Evolutionary conservation across 2,329 filamentous ascomycete species (phyloP).

Genomic region (Microdochium paspali): DNA sequence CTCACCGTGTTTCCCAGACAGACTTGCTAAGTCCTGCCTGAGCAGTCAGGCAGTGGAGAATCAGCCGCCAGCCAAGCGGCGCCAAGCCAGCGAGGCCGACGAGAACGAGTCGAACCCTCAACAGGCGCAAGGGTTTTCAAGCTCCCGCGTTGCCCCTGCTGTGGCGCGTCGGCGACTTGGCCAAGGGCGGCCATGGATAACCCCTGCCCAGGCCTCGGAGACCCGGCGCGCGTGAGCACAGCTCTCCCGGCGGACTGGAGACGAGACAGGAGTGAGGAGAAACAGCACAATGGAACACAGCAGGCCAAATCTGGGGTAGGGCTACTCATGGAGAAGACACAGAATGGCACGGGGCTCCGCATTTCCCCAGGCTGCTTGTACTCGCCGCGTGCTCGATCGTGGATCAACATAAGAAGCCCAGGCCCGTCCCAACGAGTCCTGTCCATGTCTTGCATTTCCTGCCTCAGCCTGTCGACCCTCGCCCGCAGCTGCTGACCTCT

Average conservation of each 20-base stretch:
- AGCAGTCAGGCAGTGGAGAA: no score
- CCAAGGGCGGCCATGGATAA: background rate
- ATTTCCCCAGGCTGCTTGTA: background rate
- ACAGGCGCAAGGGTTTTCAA: background rate
- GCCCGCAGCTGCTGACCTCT: background rate
- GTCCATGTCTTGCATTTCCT: background rate
- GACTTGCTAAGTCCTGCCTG: no score
- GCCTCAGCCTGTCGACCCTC: background rate
- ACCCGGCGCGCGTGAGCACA: background rate
- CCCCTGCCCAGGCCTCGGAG: background rate
- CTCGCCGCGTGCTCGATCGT: background rate
- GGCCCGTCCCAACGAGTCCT: background rate
- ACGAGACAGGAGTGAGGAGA: background rate
- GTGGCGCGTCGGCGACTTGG: background rate
- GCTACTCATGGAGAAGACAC: background rate
- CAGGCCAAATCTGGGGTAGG: background rate
- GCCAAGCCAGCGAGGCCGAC: no score
- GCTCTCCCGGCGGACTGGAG: no score
- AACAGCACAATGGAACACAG: background rate
- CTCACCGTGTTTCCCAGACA: no score
- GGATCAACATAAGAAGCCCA: background rate
- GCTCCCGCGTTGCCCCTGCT: background rate
- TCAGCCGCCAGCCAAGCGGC: no score
- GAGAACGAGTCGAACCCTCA: background rate
- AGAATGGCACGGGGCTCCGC: slow-evolving; percentile 1